Evolutionary conservation across 805 yeast species (phyloP).

Genomic region (Ogataea siamensis): DNA sequence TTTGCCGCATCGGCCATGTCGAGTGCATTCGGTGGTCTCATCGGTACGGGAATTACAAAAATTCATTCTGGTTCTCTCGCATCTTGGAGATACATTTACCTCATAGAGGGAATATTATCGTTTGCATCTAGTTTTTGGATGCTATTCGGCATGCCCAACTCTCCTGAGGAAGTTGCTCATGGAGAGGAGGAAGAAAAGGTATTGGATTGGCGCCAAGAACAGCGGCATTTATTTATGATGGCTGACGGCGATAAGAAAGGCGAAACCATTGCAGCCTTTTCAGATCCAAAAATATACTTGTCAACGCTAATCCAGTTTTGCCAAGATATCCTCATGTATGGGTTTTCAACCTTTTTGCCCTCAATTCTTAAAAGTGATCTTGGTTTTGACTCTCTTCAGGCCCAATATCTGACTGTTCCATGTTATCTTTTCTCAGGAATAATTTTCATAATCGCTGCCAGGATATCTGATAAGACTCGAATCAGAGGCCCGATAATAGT

Average conservation of each 20-base stretch:
- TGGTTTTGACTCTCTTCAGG: constrained; percentile 31
- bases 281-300: constrained; percentile 37
- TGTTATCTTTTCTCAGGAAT: constrained; percentile 37
- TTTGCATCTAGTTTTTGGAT: constrained; percentile 9
- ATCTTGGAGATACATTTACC: constrained; percentile 21
- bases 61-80: constrained; percentile 19
- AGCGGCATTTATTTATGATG: constrained; percentile 12
- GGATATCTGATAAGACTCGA: constrained; percentile 27
- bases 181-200: constrained; percentile 12
- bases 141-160: constrained; percentile 15
- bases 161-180: constrained; percentile 9
- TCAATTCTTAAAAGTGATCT: constrained; percentile 35
- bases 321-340: constrained; percentile 41
- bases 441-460: constrained; percentile 27
- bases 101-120: constrained; percentile 19
- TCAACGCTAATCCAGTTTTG: constrained; percentile 44
- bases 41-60: constrained; percentile 21
- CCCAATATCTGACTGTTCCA: constrained; percentile 43
- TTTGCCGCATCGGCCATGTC: constrained; percentile 21
- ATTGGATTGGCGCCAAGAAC: constrained; percentile 10
- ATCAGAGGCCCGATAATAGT: constrained; percentile 36
- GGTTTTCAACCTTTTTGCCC: constrained; percentile 42
- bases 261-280: constrained; percentile 31
- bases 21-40: constrained; percentile 23
- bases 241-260: constrained; percentile 4